Conservation (phyloP, 805 yeast species). For the Starmerella ratchasimensis region DNA sequence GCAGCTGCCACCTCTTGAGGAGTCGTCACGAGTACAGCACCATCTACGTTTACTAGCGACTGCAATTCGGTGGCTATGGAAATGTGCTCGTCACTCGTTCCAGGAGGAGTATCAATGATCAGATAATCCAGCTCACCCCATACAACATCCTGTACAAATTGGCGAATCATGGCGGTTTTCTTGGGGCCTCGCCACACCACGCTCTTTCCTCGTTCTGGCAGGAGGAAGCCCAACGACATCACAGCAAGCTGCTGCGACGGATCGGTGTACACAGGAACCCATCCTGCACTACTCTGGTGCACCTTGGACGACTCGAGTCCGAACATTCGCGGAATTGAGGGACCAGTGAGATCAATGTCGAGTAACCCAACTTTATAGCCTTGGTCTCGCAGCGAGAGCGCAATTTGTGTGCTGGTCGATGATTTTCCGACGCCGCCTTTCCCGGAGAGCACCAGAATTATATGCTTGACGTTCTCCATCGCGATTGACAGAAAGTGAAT, state of each 20-base stretch:
- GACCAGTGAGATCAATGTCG: slow-evolving; percentile 93
- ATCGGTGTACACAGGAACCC: slow-evolving; percentile 74
- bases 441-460: slow-evolving; percentile 68
- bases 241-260: slow-evolving; percentile 39
- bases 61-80: slow-evolving; percentile 82
- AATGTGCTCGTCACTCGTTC: slow-evolving; percentile 96
- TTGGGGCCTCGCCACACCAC: slow-evolving; percentile 99
- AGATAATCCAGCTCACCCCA: slow-evolving; percentile 77
- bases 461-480: slow-evolving; percentile 43
- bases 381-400: slow-evolving; percentile 55
- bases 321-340: slow-evolving; percentile 91
- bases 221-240: slow-evolving; percentile 79
- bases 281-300: slow-evolving; percentile 67
- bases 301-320: slow-evolving; percentile 73
- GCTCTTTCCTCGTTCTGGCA: slow-evolving; percentile 72
- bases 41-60: slow-evolving; percentile 52
- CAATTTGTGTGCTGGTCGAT: slow-evolving; percentile 87
- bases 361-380: slow-evolving; percentile 84
- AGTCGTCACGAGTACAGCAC: slow-evolving; percentile 90
- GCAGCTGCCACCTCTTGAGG: slow-evolving; percentile 90
- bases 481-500: too few species aligned
- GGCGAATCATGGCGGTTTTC: slow-evolving; percentile 94
- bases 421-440: slow-evolving; percentile 92
- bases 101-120: slow-evolving; percentile 95
- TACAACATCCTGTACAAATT: slow-evolving; percentile 74